Percentiles rank a stretch among this genome's conserved stretches.
Conservation (phyloP, 2,329 filamentous ascomycete species). For the Apiospora kogelbergensis region DNA sequence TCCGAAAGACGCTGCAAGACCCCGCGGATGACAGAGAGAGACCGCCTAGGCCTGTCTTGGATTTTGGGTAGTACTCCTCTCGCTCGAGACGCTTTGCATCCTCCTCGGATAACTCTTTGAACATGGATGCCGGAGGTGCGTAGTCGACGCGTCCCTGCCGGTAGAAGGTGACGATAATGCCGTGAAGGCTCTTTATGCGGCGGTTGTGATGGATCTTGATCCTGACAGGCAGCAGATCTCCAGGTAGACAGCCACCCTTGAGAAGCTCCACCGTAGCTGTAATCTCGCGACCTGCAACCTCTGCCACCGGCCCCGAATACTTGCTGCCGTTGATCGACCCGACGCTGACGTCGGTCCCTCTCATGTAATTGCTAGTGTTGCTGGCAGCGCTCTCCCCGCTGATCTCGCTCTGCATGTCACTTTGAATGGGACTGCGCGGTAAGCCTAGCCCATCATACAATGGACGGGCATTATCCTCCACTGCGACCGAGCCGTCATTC, state of each 20-base stretch:
- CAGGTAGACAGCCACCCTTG: constrained; percentile 80
- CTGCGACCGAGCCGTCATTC: constrained; percentile 39
- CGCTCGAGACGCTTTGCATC: constrained; percentile 69
- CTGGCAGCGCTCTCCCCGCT: constrained; percentile 71
- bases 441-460: constrained; percentile 35
- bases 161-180: constrained; percentile 90
- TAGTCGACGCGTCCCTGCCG: constrained; percentile 89
- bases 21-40: constrained; percentile 83
- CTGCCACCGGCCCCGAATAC: constrained; percentile 47
- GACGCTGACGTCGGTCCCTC: constrained; percentile 43
- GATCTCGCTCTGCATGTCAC: constrained; percentile 64
- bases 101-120: constrained; percentile 57
- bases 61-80: constrained; percentile 85
- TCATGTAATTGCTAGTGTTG: constrained; percentile 59
- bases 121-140: constrained; percentile 52
- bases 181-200: constrained; percentile 84
- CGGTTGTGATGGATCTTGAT: constrained; percentile 87
- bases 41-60: constrained; percentile 81
- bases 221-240: constrained; percentile 77
- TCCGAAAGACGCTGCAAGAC: constrained; percentile 90
- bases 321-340: constrained; percentile 51
- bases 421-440: constrained; percentile 44
- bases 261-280: constrained; percentile 82
- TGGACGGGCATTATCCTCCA: constrained; percentile 36
- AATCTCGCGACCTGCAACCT: constrained; percentile 67